Evolutionary conservation across 2,329 filamentous ascomycete species (phyloP).

Genomic region (Ophiostoma angusticollis): DNA sequence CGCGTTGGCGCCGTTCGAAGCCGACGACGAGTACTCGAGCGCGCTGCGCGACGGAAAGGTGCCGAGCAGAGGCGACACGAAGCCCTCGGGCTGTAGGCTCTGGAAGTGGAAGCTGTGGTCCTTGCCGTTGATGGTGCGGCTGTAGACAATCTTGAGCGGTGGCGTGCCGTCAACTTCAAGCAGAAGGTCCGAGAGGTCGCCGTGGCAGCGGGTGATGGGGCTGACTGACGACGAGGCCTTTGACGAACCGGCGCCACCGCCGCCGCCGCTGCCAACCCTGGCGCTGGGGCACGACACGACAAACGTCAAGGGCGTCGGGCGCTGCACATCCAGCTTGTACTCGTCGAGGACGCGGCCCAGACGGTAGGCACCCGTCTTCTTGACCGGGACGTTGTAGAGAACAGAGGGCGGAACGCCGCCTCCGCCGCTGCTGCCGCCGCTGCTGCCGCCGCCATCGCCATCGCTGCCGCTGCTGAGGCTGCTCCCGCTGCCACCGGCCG

Average conservation of each 20-base stretch:
- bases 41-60: slow-evolving; percentile 27
- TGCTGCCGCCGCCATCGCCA: too few relatives aligned
- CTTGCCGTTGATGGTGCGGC: slow-evolving; percentile 70
- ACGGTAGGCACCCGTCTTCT: slow-evolving; percentile 78
- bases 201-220: slow-evolving; percentile 50
- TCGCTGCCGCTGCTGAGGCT: background rate
- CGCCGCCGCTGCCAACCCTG: slow-evolving; percentile 37
- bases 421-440: slow-evolving; percentile 26
- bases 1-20: background rate
- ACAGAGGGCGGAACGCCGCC: slow-evolving; percentile 47
- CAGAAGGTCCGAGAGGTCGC: slow-evolving; percentile 74
- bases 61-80: slow-evolving; percentile 62
- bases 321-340: slow-evolving; percentile 84
- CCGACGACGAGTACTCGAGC: slow-evolving; percentile 27
- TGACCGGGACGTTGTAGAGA: slow-evolving; percentile 59
- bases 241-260: background rate
- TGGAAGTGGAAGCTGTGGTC: slow-evolving; percentile 82
- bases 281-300: slow-evolving; percentile 80
- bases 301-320: slow-evolving; percentile 61
- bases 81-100: slow-evolving; percentile 81
- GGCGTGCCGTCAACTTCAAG: slow-evolving; percentile 80
- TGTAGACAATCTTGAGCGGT: slow-evolving; percentile 86
- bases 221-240: slow-evolving; percentile 26
- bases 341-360: slow-evolving; percentile 79
- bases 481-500: background rate